Evolutionary conservation across 768 basidiomycete genomes (phyloP).

Genomic region (Strobilomyces dryophilus): DNA sequence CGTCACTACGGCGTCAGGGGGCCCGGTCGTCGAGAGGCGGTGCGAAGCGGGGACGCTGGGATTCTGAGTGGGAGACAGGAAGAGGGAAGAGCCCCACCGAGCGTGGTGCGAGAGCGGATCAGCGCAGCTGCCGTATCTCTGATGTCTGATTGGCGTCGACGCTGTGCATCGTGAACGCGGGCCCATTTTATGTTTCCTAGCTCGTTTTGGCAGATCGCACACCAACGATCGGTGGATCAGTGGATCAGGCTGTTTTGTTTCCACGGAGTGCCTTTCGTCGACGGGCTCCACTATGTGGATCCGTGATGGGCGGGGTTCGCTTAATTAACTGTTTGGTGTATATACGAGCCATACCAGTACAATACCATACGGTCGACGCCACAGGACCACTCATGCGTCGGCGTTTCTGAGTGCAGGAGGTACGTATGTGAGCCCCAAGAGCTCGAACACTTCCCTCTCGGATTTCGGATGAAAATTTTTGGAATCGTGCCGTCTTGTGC

Average conservation of each 20-base stretch:
- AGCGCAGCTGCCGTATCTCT: background rate
- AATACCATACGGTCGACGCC: conserved; percentile 2
- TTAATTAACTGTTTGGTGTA: background rate
- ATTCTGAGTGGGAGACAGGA: no score
- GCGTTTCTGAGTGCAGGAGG: conserved; percentile 73
- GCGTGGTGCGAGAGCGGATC: background rate
- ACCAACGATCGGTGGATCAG: background rate
- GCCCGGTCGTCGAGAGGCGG: no score
- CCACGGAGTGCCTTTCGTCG: background rate
- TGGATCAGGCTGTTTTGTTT: background rate
- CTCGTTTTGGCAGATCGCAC: background rate
- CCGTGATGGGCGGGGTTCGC: background rate
- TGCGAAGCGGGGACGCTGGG: no score
- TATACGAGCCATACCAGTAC: background rate
- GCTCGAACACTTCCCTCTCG: conserved; percentile 69
- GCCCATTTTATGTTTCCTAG: background rate
- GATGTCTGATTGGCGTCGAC: background rate
- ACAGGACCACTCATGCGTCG: conserved; percentile 39
- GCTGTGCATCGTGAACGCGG: background rate
- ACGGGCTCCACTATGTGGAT: background rate
- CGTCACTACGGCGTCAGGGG: no score
- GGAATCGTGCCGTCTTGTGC: conserved; percentile 60
- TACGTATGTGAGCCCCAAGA: conserved; percentile 66
- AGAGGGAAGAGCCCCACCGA: no score
- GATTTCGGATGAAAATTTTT: conserved; percentile 54